These are phyloP conservation scores for Leccinum imitatum DNA, from an alignment of 768 basidiomycete genomes.

Conservation along the genomic window DNA sequence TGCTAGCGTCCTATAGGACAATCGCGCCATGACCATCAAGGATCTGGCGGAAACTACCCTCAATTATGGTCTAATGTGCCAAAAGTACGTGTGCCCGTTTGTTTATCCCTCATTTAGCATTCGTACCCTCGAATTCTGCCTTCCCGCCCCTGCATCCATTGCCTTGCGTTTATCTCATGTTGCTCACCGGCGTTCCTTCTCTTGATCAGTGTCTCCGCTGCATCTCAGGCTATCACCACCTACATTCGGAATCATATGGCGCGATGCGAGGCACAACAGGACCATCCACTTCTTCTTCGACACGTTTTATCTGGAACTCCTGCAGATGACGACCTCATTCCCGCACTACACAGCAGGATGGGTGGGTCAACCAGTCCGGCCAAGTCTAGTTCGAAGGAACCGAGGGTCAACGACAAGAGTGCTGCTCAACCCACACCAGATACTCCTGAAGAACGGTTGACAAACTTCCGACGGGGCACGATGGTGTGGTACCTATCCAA, in stretches of 20 bases:
- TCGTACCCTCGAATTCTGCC: slow-evolving; percentile 10
- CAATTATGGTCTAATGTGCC: slow-evolving; percentile 64
- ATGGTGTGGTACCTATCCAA: slow-evolving; percentile 80
- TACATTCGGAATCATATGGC: slow-evolving; percentile 73
- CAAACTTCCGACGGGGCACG: slow-evolving; percentile 77
- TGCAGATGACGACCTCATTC: slow-evolving; percentile 70
- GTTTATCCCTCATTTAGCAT: slow-evolving; percentile 10
- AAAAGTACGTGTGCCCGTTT: slow-evolving; percentile 55
- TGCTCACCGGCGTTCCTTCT: slow-evolving; percentile 4
- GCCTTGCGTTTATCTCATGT: slow-evolving; percentile 16
- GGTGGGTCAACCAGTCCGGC: slow-evolving; percentile 60
- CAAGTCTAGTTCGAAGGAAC: slow-evolving; percentile 19
- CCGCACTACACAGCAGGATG: slow-evolving; percentile 65
- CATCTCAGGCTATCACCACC: slow-evolving; percentile 80
- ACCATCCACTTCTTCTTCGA: slow-evolving; percentile 71
- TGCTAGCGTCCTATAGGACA: slow-evolving; percentile 46
- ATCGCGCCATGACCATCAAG: slow-evolving; percentile 84
- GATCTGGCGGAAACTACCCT: slow-evolving; percentile 75
- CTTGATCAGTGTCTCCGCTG: slow-evolving; percentile 61
- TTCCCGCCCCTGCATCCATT: slow-evolving; percentile 5
- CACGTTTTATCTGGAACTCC: slow-evolving; percentile 71
- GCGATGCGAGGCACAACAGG: slow-evolving; percentile 69
- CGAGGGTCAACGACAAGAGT: slow-evolving; percentile 28
- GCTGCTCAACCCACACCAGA: slow-evolving; percentile 1
- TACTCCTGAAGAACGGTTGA: slow-evolving; percentile 40